These are phyloP conservation scores for Pulveroboletus sp. DNA, from an alignment of 768 basidiomycete genomes.

Conservation along the genomic window DNA sequence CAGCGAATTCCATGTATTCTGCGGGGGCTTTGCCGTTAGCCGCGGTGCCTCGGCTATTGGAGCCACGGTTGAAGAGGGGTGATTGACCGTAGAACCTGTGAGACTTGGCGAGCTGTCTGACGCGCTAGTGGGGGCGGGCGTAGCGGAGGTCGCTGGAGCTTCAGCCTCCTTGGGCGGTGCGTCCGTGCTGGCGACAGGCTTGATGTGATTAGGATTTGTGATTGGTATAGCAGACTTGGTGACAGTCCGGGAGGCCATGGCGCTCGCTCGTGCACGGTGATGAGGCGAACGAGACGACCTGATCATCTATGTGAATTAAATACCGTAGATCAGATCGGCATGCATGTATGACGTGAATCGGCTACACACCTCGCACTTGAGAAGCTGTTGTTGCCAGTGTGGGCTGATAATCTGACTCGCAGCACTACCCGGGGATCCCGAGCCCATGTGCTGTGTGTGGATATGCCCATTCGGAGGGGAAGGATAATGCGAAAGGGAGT, in stretches of 20 bases:
- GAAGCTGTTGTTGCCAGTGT: constrained; percentile 91
- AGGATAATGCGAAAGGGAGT: constrained; percentile 70
- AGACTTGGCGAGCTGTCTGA: constrained; percentile 35
- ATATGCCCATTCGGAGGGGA: constrained; percentile 71
- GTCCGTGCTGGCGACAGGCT: constrained; percentile 35
- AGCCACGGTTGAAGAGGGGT: constrained; percentile 73
- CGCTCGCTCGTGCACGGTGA: constrained; percentile 92
- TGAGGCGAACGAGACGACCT: constrained; percentile 85
- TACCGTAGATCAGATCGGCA: constrained; percentile 17
- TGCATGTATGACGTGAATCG: constrained; percentile 12
- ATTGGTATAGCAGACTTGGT: constrained; percentile 88
- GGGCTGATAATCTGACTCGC: constrained; percentile 63
- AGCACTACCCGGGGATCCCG: constrained; percentile 53
- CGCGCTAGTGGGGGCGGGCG: constrained; percentile 28
- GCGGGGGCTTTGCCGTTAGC: constrained; percentile 61
- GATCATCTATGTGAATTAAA: constrained; percentile 53
- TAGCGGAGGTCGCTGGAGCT: constrained; percentile 26
- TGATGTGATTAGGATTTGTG: constrained; percentile 78
- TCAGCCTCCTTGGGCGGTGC: constrained; percentile 26
- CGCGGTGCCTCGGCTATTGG: constrained; percentile 66
- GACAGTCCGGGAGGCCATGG: constrained; percentile 84
- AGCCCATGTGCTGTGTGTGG: constrained; percentile 53
- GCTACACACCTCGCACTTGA: constrained; percentile 82
- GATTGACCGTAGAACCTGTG: constrained; percentile 39
- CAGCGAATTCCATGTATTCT: constrained; percentile 82